Conservation (phyloP, 352 stramenopile species). For the Pilasporangium apinafurcum region DNA sequence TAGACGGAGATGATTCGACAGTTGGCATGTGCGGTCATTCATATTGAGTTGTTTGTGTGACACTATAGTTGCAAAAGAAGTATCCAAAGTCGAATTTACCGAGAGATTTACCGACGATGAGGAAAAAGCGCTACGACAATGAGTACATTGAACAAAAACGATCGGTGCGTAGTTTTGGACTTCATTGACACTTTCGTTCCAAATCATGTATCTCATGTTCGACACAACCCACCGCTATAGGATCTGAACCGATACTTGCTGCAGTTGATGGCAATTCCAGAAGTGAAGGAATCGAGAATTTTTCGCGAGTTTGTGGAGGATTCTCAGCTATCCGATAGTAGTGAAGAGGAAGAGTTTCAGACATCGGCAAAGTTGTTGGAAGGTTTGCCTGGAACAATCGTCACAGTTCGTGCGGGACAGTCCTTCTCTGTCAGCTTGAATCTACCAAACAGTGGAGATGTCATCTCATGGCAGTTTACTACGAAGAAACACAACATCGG, state of each 20-base stretch:
- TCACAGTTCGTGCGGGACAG: conserved; percentile 56
- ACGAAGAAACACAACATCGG: conserved; percentile 81
- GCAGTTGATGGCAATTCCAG: conserved; percentile 36
- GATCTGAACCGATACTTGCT: conserved; percentile 55
- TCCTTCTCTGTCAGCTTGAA: conserved; percentile 60
- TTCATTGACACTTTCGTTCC: background rate
- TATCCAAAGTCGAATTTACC: conserved; percentile 67
- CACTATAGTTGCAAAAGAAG: conserved; percentile 51
- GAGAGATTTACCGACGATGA: conserved; percentile 52
- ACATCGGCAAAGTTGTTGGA: conserved; percentile 42
- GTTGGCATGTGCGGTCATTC: background rate
- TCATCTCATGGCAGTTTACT: conserved; percentile 65
- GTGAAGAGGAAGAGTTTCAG: conserved; percentile 40
- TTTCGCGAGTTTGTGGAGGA: conserved; percentile 59
- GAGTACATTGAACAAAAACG: conserved; percentile 74
- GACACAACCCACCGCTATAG: too few relatives aligned
- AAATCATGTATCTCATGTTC: too few relatives aligned
- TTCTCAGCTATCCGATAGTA: conserved; percentile 36
- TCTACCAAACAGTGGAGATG: conserved; percentile 30
- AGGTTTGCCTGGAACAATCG: conserved; percentile 47
- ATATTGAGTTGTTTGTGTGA: background rate
- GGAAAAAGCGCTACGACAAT: conserved; percentile 67
- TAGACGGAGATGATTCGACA: conserved; percentile 7
- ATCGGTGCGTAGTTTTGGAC: conserved; percentile 3
- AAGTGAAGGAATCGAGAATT: conserved; percentile 50